A percentile compares a stretch with the other conserved stretches of the same genome.
These are phyloP conservation scores for Tilletia walkeri DNA, from an alignment of 1,284 basidiomycete species.

Conservation along the genomic window DNA sequence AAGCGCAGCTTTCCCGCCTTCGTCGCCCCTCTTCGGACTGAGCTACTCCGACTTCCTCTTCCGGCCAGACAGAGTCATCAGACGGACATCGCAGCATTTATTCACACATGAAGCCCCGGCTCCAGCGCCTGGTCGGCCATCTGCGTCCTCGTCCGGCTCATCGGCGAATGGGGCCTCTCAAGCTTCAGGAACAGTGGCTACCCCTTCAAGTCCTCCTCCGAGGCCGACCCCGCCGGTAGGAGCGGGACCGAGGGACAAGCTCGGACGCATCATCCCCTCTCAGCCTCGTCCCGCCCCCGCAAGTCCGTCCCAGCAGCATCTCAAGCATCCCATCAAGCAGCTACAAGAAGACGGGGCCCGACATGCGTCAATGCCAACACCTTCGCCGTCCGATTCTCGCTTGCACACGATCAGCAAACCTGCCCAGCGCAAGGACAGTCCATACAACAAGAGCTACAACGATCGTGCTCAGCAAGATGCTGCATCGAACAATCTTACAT, in stretches of 20 bases:
- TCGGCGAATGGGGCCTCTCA: too few species aligned
- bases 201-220: neutral
- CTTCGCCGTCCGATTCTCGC: neutral
- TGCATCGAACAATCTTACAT: neutral
- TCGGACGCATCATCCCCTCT: neutral
- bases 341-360: too few species aligned
- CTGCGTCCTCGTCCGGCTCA: too few species aligned
- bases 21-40: neutral
- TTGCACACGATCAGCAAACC: slow-evolving; percentile 12
- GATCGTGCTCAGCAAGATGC: neutral
- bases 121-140: too few species aligned
- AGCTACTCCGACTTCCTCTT: slow-evolving; percentile 16
- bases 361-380: neutral
- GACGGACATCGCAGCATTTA: slow-evolving; percentile 5
- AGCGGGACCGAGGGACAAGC: neutral
- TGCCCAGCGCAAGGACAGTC: neutral
- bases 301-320: neutral
- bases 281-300: slow-evolving; percentile 8
- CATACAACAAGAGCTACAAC: neutral
- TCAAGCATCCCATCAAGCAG: slow-evolving; percentile 1
- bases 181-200: too few species aligned
- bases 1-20: too few species aligned
- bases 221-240: neutral
- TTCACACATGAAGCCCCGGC: neutral
- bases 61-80: slow-evolving; percentile 4